Evolutionary conservation across 1,284 basidiomycete species (phyloP).

Genomic region (Rhodotorula sp.): DNA sequence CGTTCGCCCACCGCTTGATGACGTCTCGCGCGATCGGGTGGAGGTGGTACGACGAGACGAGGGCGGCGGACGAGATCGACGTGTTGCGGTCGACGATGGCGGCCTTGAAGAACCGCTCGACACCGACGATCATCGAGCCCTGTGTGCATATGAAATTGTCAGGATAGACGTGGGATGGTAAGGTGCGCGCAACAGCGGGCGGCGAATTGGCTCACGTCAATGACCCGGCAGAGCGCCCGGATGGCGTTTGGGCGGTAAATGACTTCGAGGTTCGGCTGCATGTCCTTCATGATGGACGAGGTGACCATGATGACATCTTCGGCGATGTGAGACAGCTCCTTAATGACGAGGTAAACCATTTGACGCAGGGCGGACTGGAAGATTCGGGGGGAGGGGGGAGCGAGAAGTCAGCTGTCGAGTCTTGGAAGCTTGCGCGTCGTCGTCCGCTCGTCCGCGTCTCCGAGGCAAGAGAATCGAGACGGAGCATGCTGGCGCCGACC

Average conservation of each 20-base stretch:
- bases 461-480: no score
- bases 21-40: conserved; percentile 90
- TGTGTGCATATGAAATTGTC: conserved; percentile 46
- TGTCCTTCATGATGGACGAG: conserved; percentile 99
- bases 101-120: conserved; percentile 98
- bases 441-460: no score
- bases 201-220: conserved; percentile 76
- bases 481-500: no score
- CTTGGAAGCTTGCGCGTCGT: no score
- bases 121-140: conserved; percentile 96
- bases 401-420: neutral
- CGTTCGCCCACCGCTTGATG: conserved; percentile 97
- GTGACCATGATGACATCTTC: conserved; percentile 99
- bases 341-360: conserved; percentile 98
- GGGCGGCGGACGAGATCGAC: conserved; percentile 90
- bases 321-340: conserved; percentile 91
- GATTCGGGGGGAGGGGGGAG: neutral
- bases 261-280: conserved; percentile 98
- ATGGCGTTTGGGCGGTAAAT: conserved; percentile 98
- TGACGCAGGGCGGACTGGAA: conserved; percentile 85
- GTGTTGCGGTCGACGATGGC: conserved; percentile 97
- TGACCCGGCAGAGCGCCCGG: conserved; percentile 90
- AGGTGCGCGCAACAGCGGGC: neutral
- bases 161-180: no score
- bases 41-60: conserved; percentile 94